Percentiles rank a stretch among this genome's conserved stretches.
Evolutionary conservation across 1,284 basidiomycete genomes (phyloP).

Genomic region (Agaricales sp.): DNA sequence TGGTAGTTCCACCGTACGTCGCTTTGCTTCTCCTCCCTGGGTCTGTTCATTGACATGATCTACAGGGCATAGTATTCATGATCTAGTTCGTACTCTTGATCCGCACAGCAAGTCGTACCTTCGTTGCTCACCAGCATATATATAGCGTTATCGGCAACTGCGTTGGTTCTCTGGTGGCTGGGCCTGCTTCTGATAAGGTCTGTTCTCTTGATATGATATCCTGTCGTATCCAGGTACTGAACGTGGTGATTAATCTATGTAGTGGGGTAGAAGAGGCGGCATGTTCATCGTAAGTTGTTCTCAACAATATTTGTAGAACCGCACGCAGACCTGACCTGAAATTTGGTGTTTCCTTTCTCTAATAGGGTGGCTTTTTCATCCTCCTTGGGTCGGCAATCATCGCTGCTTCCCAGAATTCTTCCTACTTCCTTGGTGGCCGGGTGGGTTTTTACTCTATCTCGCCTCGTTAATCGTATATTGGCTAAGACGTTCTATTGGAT

Average conservation of each 20-base stretch:
- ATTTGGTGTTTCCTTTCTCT: neutral
- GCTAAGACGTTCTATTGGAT: too few species aligned
- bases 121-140: neutral
- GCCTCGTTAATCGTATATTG: too few species aligned
- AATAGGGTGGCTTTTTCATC: conserved; percentile 17
- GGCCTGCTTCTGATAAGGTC: conserved; percentile 16
- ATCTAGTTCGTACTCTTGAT: conserved; percentile 12
- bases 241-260: neutral
- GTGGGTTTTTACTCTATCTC: conserved; percentile 12
- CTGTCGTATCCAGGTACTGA: neutral
- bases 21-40: neutral
- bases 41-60: conserved; percentile 3
- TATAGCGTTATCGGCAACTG: conserved; percentile 17
- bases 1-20: conserved; percentile 12
- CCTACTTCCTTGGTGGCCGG: conserved; percentile 17
- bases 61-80: conserved; percentile 17
- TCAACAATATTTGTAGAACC: neutral
- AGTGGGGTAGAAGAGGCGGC: conserved; percentile 17
- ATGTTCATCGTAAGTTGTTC: conserved; percentile 15
- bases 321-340: neutral
- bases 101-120: neutral
- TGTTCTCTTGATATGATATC: conserved; percentile 4
- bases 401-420: conserved; percentile 13
- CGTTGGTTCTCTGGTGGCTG: conserved; percentile 17
- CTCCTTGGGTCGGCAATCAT: conserved; percentile 16